Conservation (phyloP, 2,329 filamentous ascomycete species). For the Chalaropsis thielavioides region DNA sequence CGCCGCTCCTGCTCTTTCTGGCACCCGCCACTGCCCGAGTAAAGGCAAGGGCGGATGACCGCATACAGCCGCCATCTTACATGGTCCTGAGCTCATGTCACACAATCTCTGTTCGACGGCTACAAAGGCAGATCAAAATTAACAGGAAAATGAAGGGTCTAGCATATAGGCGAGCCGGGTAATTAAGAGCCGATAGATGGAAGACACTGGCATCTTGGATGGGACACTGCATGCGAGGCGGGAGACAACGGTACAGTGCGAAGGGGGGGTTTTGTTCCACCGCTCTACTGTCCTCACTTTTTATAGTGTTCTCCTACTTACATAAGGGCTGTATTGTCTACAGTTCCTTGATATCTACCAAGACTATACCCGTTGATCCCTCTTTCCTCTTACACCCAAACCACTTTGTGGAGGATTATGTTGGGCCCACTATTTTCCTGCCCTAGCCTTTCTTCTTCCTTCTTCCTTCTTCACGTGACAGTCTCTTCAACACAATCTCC, state of each 20-base stretch:
- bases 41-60: not conserved
- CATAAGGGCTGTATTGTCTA: too few relatives aligned
- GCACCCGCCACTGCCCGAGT: not conserved
- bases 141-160: not conserved
- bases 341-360: not conserved
- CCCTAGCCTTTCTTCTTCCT: not conserved
- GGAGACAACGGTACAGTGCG: not conserved
- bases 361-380: not conserved
- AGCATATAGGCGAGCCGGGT: conserved; percentile 10
- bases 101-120: not conserved
- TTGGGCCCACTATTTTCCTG: not conserved
- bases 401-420: not conserved
- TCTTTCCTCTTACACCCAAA: not conserved
- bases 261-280: not conserved
- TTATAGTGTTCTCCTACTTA: too few relatives aligned
- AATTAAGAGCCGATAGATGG: conserved; percentile 9
- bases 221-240: not conserved
- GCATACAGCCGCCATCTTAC: not conserved
- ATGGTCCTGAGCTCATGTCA: not conserved
- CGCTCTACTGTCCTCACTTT: not conserved
- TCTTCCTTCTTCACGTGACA: not conserved
- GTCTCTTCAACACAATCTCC: not conserved
- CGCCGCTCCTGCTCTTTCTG: not conserved
- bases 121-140: not conserved
- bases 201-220: not conserved